A percentile compares a stretch with the other conserved stretches of the same genome.
Evolutionary conservation across 306 rosid species (phyloP).

Genomic region (Quercus berberidifolia): DNA sequence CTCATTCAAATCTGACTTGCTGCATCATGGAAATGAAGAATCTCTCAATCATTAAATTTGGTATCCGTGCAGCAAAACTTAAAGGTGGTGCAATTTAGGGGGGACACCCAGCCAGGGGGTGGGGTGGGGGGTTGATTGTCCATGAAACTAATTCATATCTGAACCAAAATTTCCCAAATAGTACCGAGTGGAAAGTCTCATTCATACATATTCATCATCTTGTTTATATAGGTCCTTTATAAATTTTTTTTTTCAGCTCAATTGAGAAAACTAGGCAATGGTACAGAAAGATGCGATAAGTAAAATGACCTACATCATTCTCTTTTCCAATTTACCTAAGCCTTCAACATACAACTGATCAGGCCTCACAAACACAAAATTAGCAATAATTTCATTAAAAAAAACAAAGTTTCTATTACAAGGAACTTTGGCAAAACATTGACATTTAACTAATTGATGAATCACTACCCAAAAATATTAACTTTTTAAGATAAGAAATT

Average conservation of each 20-base stretch:
- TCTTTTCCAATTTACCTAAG: background rate
- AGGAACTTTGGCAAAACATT: background rate
- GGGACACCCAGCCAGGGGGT: too few relatives aligned
- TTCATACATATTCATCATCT: background rate
- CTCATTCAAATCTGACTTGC: constrained; percentile 59
- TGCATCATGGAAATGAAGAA: constrained; percentile 38
- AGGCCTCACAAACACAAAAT: background rate
- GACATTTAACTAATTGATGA: background rate
- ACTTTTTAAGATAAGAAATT: background rate
- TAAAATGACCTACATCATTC: background rate
- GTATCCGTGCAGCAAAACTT: too few relatives aligned
- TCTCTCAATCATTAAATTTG: background rate
- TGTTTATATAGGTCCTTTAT: background rate
- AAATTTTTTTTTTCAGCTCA: too few relatives aligned
- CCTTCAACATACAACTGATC: background rate
- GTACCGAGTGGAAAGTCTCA: background rate
- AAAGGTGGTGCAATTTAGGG: too few relatives aligned
- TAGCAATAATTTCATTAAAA: background rate
- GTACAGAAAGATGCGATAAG: background rate
- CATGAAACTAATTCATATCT: too few relatives aligned
- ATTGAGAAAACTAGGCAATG: background rate
- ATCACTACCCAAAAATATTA: background rate
- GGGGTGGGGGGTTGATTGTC: too few relatives aligned
- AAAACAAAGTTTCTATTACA: background rate
- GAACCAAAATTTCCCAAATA: background rate